These are phyloP conservation scores for Linum lewisii DNA, from an alignment of 345 rosid species.

Conservation along the genomic window DNA sequence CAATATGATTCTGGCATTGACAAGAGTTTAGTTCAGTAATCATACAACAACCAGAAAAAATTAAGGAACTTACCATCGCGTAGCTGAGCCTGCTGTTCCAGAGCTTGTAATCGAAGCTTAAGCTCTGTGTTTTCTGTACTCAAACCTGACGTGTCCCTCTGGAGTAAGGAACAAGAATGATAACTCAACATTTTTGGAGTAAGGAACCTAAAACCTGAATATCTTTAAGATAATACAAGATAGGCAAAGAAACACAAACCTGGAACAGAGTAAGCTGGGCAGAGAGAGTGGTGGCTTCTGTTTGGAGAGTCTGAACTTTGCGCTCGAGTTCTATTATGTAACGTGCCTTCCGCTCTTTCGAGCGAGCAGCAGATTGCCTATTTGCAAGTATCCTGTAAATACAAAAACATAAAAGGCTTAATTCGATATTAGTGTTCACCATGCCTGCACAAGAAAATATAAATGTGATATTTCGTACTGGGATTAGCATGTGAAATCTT, in stretches of 20 bases:
- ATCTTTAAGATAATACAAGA: background rate
- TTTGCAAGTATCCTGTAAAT: conserved; percentile 67
- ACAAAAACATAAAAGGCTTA: background rate
- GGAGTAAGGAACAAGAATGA: conserved; percentile 19
- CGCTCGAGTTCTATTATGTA: conserved; percentile 74
- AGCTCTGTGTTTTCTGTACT: conserved; percentile 81
- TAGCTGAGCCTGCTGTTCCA: conserved; percentile 86
- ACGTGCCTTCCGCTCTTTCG: conserved; percentile 80
- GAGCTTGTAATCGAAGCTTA: conserved; percentile 78
- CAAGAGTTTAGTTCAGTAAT: background rate
- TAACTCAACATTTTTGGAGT: background rate
- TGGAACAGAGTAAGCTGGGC: conserved; percentile 79
- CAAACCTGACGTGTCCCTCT: conserved; percentile 84
- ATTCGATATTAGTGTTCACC: background rate
- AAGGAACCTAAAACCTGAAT: background rate
- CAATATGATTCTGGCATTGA: background rate
- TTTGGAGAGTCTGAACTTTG: conserved; percentile 79
- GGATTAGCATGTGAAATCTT: background rate
- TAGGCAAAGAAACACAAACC: conserved; percentile 22
- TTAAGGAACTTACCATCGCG: conserved; percentile 66
- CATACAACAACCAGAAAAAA: too few species aligned
- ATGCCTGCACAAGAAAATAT: background rate
- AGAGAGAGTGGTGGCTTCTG: conserved; percentile 86
- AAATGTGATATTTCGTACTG: background rate
- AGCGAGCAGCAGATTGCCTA: conserved; percentile 87